These are phyloP conservation scores for Malus hybrid DNA, from an alignment of 331 rosid genomes.

Conservation along the genomic window DNA sequence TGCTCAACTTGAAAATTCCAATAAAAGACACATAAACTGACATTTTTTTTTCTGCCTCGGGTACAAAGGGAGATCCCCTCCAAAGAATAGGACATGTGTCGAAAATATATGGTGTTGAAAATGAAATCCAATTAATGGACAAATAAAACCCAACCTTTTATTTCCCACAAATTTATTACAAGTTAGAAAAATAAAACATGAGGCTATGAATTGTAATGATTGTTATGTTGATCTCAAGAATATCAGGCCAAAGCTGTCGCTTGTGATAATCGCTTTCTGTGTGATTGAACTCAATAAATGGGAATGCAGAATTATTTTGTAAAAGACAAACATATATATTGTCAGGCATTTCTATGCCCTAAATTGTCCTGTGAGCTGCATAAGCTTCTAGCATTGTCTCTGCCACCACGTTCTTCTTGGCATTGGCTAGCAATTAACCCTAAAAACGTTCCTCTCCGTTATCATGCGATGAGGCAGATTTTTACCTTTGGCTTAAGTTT, in stretches of 20 bases:
- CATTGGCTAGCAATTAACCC: not conserved
- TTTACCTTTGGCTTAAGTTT: not conserved
- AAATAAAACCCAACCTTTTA: not conserved
- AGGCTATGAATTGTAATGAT: constrained; percentile 11
- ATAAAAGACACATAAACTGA: constrained; percentile 16
- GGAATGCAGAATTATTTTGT: not conserved
- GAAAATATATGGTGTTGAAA: not conserved
- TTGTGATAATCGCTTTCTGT: not conserved
- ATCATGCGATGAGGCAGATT: constrained; percentile 1
- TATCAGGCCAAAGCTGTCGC: not conserved
- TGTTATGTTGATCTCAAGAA: not conserved
- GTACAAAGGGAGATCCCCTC: constrained; percentile 2
- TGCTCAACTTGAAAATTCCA: constrained; percentile 23
- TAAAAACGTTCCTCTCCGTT: not conserved
- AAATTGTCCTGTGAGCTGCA: not conserved
- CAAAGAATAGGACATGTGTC: constrained; percentile 6
- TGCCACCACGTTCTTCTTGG: constrained; percentile 33
- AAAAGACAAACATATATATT: not conserved
- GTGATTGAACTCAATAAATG: not conserved
- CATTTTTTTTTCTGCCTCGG: constrained; percentile 7
- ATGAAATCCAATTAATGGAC: too few relatives aligned
- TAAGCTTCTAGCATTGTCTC: constrained; percentile 4
- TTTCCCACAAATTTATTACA: not conserved
- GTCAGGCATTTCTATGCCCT: not conserved
- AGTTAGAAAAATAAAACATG: not conserved